Evolutionary conservation across 2,329 filamentous ascomycete genomes (phyloP).

Genomic region (Aspergillus uvarum): DNA sequence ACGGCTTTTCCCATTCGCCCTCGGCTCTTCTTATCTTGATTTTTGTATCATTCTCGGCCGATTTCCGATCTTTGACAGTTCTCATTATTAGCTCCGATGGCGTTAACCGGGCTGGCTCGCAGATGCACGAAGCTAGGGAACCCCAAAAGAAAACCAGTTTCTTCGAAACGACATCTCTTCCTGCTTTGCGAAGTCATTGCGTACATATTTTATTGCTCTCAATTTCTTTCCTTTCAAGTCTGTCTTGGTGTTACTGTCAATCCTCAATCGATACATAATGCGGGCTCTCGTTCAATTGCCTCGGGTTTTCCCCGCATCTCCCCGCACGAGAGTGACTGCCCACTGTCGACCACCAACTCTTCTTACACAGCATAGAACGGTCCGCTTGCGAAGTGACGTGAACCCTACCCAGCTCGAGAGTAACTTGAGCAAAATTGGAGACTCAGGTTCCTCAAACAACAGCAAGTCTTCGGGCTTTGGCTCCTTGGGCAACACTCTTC

Average conservation of each 20-base stretch:
- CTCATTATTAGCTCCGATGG: constrained; percentile 18
- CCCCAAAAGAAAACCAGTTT: not conserved
- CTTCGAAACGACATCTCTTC: not conserved
- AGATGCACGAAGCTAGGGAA: not conserved
- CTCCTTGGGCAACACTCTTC: constrained; percentile 49
- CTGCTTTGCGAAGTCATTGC: too few species aligned
- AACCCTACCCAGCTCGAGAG: constrained; percentile 3
- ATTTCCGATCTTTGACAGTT: constrained; percentile 12
- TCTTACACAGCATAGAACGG: constrained; percentile 1
- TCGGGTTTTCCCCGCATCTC: constrained; percentile 29
- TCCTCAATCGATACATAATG: constrained; percentile 18
- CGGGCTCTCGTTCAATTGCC: constrained; percentile 20
- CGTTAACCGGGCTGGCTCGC: constrained; percentile 3
- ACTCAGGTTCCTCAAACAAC: constrained; percentile 15
- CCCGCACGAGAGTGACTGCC: constrained; percentile 13
- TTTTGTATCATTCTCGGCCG: constrained; percentile 14
- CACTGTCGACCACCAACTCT: not conserved
- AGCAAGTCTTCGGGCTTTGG: constrained; percentile 31
- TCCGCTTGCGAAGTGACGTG: constrained; percentile 23
- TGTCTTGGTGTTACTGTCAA: not conserved
- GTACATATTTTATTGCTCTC: too few species aligned
- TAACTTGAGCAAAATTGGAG: constrained; percentile 15
- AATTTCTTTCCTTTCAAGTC: too few species aligned
- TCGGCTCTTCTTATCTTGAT: not conserved
- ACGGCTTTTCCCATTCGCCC: not conserved